Evolutionary conservation across 768 basidiomycete genomes (phyloP).

Genomic region (Pleurotus tuber-regium): DNA sequence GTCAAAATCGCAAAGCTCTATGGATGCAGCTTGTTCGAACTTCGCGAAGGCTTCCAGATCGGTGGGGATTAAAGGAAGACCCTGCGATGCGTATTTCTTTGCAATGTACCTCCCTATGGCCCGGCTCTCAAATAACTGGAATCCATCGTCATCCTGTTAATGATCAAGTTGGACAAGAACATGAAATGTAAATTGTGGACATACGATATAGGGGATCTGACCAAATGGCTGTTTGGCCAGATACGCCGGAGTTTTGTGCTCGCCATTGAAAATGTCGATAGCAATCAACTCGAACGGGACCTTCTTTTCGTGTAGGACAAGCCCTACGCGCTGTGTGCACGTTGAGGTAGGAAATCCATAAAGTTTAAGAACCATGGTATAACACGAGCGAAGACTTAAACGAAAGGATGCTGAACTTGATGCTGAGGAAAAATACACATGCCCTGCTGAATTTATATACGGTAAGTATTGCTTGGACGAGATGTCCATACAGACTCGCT

Average conservation of each 20-base stretch:
- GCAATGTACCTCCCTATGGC: conserved; percentile 62
- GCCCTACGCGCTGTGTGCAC: conserved; percentile 50
- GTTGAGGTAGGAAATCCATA: conserved; percentile 37
- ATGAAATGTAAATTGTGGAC: too few relatives aligned
- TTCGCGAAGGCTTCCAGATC: conserved; percentile 35
- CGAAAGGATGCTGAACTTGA: too few relatives aligned
- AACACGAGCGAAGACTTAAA: too few relatives aligned
- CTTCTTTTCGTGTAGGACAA: conserved; percentile 51
- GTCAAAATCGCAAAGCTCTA: conserved; percentile 56
- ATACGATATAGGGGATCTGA: conserved; percentile 55
- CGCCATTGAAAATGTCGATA: conserved; percentile 40
- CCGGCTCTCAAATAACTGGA: conserved; percentile 62
- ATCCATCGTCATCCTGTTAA: conserved; percentile 55
- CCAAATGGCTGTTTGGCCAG: conserved; percentile 60
- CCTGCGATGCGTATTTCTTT: conserved; percentile 50
- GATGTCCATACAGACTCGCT: too few relatives aligned
- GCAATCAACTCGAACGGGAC: conserved; percentile 51
- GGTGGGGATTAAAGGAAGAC: conserved; percentile 47
- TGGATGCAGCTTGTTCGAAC: conserved; percentile 51
- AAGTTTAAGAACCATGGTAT: conserved; percentile 43
- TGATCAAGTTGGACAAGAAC: neutral
- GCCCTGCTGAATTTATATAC: too few relatives aligned
- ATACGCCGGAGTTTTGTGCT: conserved; percentile 46
- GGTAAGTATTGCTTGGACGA: too few relatives aligned
- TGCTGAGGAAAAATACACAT: too few relatives aligned